Conservation (phyloP, 2,329 filamentous ascomycete species). For the Mollisiaceae sp. region DNA sequence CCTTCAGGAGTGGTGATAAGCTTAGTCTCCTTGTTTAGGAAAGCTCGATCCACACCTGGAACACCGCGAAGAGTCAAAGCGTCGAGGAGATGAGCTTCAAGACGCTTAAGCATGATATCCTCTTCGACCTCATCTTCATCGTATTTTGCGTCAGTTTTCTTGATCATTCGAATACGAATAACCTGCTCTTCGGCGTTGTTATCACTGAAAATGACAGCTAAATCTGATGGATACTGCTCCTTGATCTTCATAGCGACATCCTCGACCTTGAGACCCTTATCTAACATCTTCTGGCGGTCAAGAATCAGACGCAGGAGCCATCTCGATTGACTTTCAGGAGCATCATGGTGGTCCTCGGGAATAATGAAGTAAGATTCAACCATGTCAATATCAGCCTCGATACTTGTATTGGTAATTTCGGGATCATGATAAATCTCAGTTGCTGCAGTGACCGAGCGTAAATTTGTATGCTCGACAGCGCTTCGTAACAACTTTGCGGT, state of each 20-base stretch:
- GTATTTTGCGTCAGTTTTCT: conserved; percentile 71
- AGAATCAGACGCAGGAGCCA: conserved; percentile 95
- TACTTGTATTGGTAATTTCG: conserved; percentile 82
- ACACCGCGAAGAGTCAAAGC: conserved; percentile 92
- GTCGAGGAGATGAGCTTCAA: conserved; percentile 90
- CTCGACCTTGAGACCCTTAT: conserved; percentile 89
- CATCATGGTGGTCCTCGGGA: conserved; percentile 72
- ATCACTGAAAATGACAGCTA: conserved; percentile 95
- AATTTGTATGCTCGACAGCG: conserved; percentile 89
- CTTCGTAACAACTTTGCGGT: conserved; percentile 85
- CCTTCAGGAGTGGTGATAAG: conserved; percentile 73
- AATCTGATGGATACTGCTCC: conserved; percentile 80
- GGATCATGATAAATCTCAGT: conserved; percentile 99
- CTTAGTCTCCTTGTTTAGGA: conserved; percentile 81
- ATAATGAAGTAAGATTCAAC: conserved; percentile 97
- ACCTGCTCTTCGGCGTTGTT: conserved; percentile 97
- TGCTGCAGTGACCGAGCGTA: conserved; percentile 87
- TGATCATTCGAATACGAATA: conserved; percentile 86
- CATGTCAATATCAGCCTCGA: conserved; percentile 88
- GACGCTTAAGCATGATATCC: conserved; percentile 89
- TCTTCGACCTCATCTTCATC: conserved; percentile 81
- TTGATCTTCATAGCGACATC: conserved; percentile 92
- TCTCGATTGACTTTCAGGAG: conserved; percentile 78
- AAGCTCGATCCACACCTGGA: conserved; percentile 84
- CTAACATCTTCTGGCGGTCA: conserved; percentile 91